A percentile compares a stretch with the other conserved stretches of the same genome.
These are phyloP conservation scores for Medakamo hakoo DNA, from an alignment of 139 green algal genomes.

Conservation along the genomic window DNA sequence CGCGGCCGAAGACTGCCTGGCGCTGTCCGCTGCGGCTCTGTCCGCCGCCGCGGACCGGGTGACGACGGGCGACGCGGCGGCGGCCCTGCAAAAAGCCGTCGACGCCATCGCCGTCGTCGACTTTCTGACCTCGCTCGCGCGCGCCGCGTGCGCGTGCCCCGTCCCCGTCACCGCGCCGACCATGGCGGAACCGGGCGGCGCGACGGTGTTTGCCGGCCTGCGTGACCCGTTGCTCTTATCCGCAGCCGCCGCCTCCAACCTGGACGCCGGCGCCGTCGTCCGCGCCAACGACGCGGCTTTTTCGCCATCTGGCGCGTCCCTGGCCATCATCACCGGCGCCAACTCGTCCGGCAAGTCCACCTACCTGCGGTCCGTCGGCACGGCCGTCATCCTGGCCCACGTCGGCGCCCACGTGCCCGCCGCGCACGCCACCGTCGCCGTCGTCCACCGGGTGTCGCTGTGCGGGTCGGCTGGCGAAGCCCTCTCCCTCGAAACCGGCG, in stretches of 20 bases:
- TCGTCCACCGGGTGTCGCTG: not conserved
- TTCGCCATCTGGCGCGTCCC: no score
- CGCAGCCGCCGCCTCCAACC: no score
- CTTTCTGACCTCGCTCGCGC: not conserved
- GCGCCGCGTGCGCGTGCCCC: no score
- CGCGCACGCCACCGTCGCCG: constrained; percentile 21
- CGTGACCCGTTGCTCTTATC: not conserved
- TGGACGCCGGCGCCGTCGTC: not conserved
- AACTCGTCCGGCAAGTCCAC: constrained; percentile 74
- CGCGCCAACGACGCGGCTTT: not conserved
- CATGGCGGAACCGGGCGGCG: not conserved
- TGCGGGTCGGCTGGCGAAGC: not conserved
- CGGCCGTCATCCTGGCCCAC: constrained; percentile 53
- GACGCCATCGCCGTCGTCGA: not conserved
- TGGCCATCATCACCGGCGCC: constrained; percentile 46
- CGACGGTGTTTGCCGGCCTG: not conserved
- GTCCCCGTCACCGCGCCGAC: not conserved
- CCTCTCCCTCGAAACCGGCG: not conserved
- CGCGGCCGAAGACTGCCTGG: not conserved
- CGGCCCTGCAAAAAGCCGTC: not conserved
- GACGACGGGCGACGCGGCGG: no score
- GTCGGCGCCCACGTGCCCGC: constrained; percentile 59
- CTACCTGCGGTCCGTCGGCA: constrained; percentile 53
- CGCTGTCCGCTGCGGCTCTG: not conserved
- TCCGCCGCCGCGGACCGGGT: no score